These are phyloP conservation scores for Sophora flavescens DNA, from an alignment of 306 rosid genomes.

Conservation along the genomic window DNA sequence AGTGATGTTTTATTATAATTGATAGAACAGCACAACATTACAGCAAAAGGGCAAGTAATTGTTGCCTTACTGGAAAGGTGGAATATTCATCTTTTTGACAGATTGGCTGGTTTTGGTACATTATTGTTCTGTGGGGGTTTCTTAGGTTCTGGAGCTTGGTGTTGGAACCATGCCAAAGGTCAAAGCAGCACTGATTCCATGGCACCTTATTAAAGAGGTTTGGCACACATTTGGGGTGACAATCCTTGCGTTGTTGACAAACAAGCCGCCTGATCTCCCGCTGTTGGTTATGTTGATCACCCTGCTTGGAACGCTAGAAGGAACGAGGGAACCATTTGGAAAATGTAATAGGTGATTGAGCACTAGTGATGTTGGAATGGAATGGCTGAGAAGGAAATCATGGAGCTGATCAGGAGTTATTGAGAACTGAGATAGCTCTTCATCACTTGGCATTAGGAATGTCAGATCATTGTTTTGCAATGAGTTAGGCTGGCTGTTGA, in stretches of 20 bases:
- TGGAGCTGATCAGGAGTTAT: slow-evolving; percentile 44
- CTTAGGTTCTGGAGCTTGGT: slow-evolving; percentile 31
- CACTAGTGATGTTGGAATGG: slow-evolving; percentile 58
- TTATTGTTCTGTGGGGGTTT: slow-evolving; percentile 27
- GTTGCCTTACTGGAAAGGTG: slow-evolving; percentile 22
- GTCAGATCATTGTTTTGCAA: slow-evolving; percentile 53
- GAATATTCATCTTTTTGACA: slow-evolving; percentile 34
- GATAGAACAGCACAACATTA: slow-evolving; percentile 23
- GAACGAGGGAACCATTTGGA: slow-evolving; percentile 68
- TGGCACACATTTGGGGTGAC: slow-evolving; percentile 58
- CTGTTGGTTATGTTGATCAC: slow-evolving; percentile 58
- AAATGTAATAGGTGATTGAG: slow-evolving; percentile 55
- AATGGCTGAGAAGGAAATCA: slow-evolving; percentile 61
- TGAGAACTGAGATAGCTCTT: slow-evolving; percentile 58
- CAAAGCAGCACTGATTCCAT: slow-evolving; percentile 60
- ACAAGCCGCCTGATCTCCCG: slow-evolving; percentile 51
- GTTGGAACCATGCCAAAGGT: slow-evolving; percentile 42
- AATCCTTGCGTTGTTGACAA: slow-evolving; percentile 64
- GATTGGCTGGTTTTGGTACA: slow-evolving; percentile 33
- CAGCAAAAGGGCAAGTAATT: neutral
- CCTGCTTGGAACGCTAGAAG: slow-evolving; percentile 59
- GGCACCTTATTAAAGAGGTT: slow-evolving; percentile 59
- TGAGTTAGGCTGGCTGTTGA: slow-evolving; percentile 53
- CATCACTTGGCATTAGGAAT: slow-evolving; percentile 65
- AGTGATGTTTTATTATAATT: slow-evolving; percentile 38